Percentiles rank a stretch among this genome's conserved stretches.
Conservation (phyloP, 768 basidiomycete species). For the Leccinum incarnatum region DNA sequence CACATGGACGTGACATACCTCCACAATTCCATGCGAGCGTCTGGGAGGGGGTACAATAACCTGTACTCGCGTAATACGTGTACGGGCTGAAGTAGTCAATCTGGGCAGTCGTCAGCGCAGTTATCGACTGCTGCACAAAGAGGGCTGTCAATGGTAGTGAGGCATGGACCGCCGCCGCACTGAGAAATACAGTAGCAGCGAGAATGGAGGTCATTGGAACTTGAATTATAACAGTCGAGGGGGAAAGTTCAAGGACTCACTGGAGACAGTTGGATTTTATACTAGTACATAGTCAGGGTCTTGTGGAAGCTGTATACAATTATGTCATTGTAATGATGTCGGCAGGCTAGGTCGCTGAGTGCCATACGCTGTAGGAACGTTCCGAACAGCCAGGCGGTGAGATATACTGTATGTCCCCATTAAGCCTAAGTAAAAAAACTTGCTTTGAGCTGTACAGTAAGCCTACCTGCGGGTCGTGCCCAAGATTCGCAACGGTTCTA, state of each 20-base stretch:
- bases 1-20: conserved; percentile 31
- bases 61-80: conserved; percentile 50
- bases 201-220: conserved; percentile 19
- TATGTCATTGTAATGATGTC: background rate
- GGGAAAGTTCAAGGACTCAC: conserved; percentile 1
- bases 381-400: background rate
- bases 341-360: no score
- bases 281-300: no score
- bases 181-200: conserved; percentile 15
- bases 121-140: conserved; percentile 37
- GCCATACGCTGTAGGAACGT: no score
- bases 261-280: background rate
- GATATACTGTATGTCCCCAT: background rate
- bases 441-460: no score
- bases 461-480: no score
- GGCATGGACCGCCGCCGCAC: conserved; percentile 11
- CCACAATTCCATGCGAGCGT: conserved; percentile 56
- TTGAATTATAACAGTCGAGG: background rate
- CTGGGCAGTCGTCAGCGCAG: conserved; percentile 38
- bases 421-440: no score
- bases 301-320: background rate
- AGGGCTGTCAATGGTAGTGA: conserved; percentile 22
- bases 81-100: conserved; percentile 46
- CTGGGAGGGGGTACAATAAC: conserved; percentile 43
- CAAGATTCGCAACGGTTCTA: no score